These are phyloP conservation scores for Geosmithia flava DNA, from an alignment of 2,329 filamentous ascomycete species.

Conservation along the genomic window DNA sequence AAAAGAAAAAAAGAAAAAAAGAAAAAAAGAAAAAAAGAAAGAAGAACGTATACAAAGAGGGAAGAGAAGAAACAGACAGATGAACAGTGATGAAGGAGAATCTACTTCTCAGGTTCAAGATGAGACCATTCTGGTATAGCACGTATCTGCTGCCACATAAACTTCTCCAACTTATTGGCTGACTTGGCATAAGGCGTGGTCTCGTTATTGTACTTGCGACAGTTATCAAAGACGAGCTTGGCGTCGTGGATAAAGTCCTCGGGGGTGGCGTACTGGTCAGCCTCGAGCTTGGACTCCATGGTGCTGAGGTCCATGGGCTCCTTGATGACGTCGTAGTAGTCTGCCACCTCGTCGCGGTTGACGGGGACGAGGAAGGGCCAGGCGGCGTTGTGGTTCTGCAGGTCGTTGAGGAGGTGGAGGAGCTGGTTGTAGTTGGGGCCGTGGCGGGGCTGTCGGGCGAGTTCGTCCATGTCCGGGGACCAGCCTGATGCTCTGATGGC, in stretches of 20 bases:
- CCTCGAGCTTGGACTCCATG: conserved; percentile 92
- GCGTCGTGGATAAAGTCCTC: conserved; percentile 90
- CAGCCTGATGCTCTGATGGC: conserved; percentile 89
- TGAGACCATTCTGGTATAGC: conserved; percentile 87
- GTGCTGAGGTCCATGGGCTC: conserved; percentile 94
- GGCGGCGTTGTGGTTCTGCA: conserved; percentile 84
- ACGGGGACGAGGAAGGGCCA: conserved; percentile 96
- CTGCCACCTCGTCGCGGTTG: conserved; percentile 90
- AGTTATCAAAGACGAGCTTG: conserved; percentile 85
- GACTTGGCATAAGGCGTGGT: conserved; percentile 91
- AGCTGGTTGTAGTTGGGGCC: conserved; percentile 95
- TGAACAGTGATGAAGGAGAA: conserved; percentile 1
- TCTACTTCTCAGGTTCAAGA: conserved; percentile 35
- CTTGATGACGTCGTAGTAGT: conserved; percentile 98
- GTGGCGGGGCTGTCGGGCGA: conserved; percentile 87
- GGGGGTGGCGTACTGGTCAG: conserved; percentile 79
- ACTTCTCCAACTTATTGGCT: conserved; percentile 85
- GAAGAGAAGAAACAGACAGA: background rate
- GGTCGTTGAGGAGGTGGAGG: conserved; percentile 81
- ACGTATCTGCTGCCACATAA: conserved; percentile 88
- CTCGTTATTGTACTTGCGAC: conserved; percentile 92
- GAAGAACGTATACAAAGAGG: background rate
- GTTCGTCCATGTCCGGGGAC: conserved; percentile 95
- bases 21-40: background rate
- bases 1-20: no score